Evolutionary conservation across 805 yeast species (phyloP), one percentile per base, ranked within the genome.

Genomic region (Suhomyces canberraensis): DNA sequence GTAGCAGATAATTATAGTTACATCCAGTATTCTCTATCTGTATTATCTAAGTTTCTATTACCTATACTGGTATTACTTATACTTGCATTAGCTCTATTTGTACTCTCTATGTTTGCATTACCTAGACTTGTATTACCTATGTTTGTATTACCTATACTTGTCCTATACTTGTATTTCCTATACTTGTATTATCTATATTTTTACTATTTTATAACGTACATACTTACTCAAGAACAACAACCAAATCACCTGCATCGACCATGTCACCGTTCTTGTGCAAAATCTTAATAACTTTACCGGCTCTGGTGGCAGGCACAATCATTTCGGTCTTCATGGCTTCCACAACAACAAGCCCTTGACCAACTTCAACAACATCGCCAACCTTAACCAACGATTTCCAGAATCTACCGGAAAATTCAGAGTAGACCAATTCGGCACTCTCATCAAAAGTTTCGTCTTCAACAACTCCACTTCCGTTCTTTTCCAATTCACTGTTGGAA

Each of bases 251-350:
- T 26, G 96, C 88, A 42, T 91, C 97, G 27, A 91, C 95, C 84
- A 93, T 86, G 54, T 91, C 96, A 53, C 98, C 98, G 54, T 88
- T 87, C 37, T 73, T 71, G 59, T 88, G 96, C 40, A 79, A 61
- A 30, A 87, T 68, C 64, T 84, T 84, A 33, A 76, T 55, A 16
- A 87, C 90, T 54, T 76, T 83, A 51, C 95, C 95, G 16, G 69
- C 67, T 38, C 56, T 69, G 1, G 95, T 74, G 15, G 97, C 79
- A 37, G 63, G 70, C 24, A 91, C 95, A 34, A 79, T 76, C 97
- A 91, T 91, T 64, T 91, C 98, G 0, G 98, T 93, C 72, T 91
- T 91, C 98, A 91, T 91, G 37, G 98, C 98, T 63, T 91, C 98
- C 36, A 91, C 86, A 26, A 93, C 88, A 47, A 91, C 76, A 43